Evolutionary conservation across 495 filamentous ascomycete species (phyloP).

Genomic region (Durotheca rogersii): DNA sequence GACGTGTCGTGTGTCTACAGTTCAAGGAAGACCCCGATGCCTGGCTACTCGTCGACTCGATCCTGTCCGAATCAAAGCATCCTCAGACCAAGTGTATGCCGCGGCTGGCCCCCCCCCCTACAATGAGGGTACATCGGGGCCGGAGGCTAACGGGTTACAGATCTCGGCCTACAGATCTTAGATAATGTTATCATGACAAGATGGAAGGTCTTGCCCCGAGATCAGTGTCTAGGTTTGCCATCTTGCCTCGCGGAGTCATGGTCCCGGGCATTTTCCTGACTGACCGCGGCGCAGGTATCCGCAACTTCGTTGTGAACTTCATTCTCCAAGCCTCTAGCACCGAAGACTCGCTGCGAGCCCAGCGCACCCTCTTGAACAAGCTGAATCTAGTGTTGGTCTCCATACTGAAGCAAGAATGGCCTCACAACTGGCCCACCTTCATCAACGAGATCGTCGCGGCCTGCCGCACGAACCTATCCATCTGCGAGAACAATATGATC

Average conservation of each 20-base stretch:
- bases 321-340: slow-evolving; percentile 90
- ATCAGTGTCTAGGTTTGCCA: slow-evolving; percentile 82
- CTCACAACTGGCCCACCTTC: slow-evolving; percentile 99
- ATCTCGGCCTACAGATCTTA: slow-evolving; percentile 91
- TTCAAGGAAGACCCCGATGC: slow-evolving; percentile 99
- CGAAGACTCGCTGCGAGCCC: slow-evolving; percentile 77
- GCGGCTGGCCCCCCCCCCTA: slow-evolving; percentile 3
- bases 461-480: slow-evolving; percentile 88
- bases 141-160: slow-evolving; percentile 58
- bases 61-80: slow-evolving; percentile 85
- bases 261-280: slow-evolving; percentile 1
- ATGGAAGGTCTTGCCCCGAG: slow-evolving; percentile 95
- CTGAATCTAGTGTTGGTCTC: slow-evolving; percentile 95
- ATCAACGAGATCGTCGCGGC: slow-evolving; percentile 99
- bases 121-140: not conserved
- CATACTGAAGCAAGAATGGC: slow-evolving; percentile 99
- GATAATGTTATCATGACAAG: slow-evolving; percentile 98
- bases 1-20: slow-evolving; percentile 52
- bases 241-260: not conserved
- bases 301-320: slow-evolving; percentile 96
- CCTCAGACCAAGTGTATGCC: slow-evolving; percentile 91
- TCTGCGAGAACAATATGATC: slow-evolving; percentile 99
- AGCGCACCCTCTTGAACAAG: slow-evolving; percentile 92
- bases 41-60: slow-evolving; percentile 95
- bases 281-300: slow-evolving; percentile 66